Evolutionary conservation across 2,329 filamentous ascomycete genomes (phyloP).

Genomic region (Sporothrix inflata): DNA sequence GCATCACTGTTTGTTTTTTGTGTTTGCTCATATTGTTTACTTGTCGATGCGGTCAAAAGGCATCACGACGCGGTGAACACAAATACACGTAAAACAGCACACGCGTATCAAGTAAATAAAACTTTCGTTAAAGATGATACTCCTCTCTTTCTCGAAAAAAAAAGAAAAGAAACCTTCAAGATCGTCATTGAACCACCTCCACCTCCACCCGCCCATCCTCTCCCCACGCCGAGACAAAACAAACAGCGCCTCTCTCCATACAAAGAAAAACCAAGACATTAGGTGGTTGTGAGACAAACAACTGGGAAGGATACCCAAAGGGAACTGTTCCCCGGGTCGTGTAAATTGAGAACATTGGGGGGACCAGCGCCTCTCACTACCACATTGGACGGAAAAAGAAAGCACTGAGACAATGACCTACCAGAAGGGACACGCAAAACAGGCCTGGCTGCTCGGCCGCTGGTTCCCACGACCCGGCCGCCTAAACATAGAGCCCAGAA

Average conservation of each 20-base stretch:
- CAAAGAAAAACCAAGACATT: not conserved
- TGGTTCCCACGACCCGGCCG: slow-evolving; percentile 1
- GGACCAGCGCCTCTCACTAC: not conserved
- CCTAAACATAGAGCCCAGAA: not conserved
- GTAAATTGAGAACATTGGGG: not conserved
- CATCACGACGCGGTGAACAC: not conserved
- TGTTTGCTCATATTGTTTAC: not conserved
- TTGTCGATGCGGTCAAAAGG: not conserved
- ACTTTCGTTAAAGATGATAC: not conserved
- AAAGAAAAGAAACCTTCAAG: not conserved
- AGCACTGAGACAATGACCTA: slow-evolving; percentile 8
- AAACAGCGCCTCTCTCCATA: not conserved
- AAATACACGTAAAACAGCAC: not conserved
- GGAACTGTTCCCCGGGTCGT: slow-evolving; percentile 16
- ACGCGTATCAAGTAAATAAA: not conserved
- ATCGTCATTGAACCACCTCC: not conserved
- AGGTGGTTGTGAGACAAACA: not conserved
- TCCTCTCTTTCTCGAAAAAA: not conserved
- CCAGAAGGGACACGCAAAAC: not conserved
- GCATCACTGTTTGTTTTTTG: not conserved
- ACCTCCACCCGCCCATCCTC: not conserved
- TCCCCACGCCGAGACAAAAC: slow-evolving; percentile 6
- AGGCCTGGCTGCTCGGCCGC: not conserved
- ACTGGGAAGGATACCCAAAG: not conserved
- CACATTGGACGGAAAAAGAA: not conserved